Base-by-base conservation (phyloP, 2,329 filamentous ascomycete species). In the Neonectria sp. region DNA sequence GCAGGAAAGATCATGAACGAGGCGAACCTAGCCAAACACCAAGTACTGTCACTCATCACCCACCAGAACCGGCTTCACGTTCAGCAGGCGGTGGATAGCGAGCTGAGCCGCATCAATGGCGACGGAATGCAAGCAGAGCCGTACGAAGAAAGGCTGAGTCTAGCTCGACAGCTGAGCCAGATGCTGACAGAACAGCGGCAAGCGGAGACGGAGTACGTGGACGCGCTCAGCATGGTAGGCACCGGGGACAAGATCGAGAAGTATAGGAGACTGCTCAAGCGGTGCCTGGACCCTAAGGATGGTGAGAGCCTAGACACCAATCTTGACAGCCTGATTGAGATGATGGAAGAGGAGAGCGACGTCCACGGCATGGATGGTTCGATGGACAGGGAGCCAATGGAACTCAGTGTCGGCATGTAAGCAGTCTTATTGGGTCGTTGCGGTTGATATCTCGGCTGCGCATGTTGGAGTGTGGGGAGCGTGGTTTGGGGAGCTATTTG, bases 191-290 rank as follows among this genome's bases (percentile, higher is more conserved):
- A 92, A 73, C 89, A 93, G 73, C 85, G 87, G 55, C 82, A 85
- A 48, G 86, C 91, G 4, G 91, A 94, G 72, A 79, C 82, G 15
- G 90, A 93, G 67, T 93, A 94, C 69, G 89, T 93, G 46, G 86
- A 90, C 57, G 91, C 91, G 13, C 83, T 93, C 52, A 89, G 88
- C 51, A 86, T 90, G 69, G 90, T 92, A 12, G 92, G 92, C 48
- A 90, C 91, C 43, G 90, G 91, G 40, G 91, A 93, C 78, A 90
- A 91, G 77, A 92, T 93, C 71, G 91, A 91, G 72, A 90, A 91
- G 78, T 95, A 95, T 79, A 87, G 92, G 68, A 87, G 87, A 62
- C 84, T 95, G 33, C 88, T 94, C 35, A 89, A 88, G 66, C 88
- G 88, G 67, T 93, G 92, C 66, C 83, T 95, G 31, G 91, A 91